Evolutionary conservation across 169 alveolate genomes (phyloP).

Genomic region (Sarcocystis neurona): DNA sequence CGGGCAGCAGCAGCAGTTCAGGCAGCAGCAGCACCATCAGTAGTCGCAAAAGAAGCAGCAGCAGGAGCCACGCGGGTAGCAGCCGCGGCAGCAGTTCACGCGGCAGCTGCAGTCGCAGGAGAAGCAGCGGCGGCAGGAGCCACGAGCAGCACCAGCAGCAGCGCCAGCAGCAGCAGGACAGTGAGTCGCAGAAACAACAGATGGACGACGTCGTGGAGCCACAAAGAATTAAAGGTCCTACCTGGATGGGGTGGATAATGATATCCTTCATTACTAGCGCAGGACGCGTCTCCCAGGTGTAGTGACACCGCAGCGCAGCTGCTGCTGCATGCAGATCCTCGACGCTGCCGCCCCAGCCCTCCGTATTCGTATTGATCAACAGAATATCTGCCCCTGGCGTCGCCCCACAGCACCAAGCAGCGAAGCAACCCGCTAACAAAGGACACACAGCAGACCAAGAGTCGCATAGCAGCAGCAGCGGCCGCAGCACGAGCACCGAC

Average conservation of each 20-base stretch:
- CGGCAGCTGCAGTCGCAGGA: too few relatives aligned
- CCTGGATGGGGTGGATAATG: conserved; percentile 65
- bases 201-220: background rate
- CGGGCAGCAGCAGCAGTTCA: too few relatives aligned
- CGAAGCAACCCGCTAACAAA: too few relatives aligned
- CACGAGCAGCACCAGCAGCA: conserved; percentile 10
- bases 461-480: too few relatives aligned
- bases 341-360: conserved; percentile 48
- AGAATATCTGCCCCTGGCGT: conserved; percentile 47
- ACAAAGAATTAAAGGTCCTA: background rate
- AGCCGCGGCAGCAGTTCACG: too few relatives aligned
- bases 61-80: too few relatives aligned
- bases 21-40: too few relatives aligned
- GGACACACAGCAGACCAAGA: too few relatives aligned
- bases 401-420: too few relatives aligned
- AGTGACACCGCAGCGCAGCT: background rate
- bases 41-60: too few relatives aligned
- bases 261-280: conserved; percentile 63
- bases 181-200: background rate
- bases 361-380: conserved; percentile 29
- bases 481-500: too few relatives aligned
- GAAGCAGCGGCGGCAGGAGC: too few relatives aligned
- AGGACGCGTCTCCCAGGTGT: conserved; percentile 39
- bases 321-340: conserved; percentile 6
- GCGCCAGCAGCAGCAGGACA: background rate